These are phyloP conservation scores for Euptelea pleiosperma DNA, from an alignment of 164 flowering plant genomes.

Conservation along the genomic window DNA sequence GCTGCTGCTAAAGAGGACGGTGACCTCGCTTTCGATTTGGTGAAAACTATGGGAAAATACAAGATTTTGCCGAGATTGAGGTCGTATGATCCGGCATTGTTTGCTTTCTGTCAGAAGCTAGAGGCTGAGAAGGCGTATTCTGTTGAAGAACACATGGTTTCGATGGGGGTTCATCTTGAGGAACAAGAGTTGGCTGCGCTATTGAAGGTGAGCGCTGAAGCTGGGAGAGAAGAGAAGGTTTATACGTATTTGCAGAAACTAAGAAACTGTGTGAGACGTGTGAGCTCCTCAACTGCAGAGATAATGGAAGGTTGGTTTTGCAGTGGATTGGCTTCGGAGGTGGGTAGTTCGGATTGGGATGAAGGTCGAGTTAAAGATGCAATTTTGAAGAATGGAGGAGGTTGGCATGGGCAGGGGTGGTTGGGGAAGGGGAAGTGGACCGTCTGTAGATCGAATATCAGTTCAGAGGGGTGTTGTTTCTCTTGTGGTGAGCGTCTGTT, in stretches of 20 bases:
- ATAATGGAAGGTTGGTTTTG: constrained; percentile 66
- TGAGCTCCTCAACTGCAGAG: constrained; percentile 44
- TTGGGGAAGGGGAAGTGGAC: constrained; percentile 72
- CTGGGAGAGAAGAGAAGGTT: constrained; percentile 49
- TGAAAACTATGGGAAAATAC: constrained; percentile 38
- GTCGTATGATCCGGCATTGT: constrained; percentile 66
- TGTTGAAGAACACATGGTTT: constrained; percentile 66
- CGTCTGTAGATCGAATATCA: constrained; percentile 38
- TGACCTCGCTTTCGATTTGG: constrained; percentile 56
- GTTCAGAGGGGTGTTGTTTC: constrained; percentile 43
- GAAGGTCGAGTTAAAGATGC: constrained; percentile 37
- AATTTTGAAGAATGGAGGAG: constrained; percentile 71
- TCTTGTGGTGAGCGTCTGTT: constrained; percentile 52
- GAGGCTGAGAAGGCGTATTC: constrained; percentile 66
- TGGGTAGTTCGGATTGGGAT: constrained; percentile 33
- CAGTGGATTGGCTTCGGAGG: constrained; percentile 34
- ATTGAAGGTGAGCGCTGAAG: constrained; percentile 52
- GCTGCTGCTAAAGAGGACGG: constrained; percentile 77
- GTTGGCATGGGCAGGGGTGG: constrained; percentile 96
- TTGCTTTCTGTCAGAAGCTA: constrained; percentile 44
- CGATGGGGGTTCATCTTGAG: constrained; percentile 45
- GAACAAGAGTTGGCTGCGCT: constrained; percentile 62
- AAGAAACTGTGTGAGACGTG: constrained; percentile 50
- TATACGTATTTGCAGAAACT: constrained; percentile 75
- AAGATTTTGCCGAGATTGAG: constrained; percentile 48